Base-by-base conservation (phyloP, 129 eudicot species). In the Flaveria brownii region DNA sequence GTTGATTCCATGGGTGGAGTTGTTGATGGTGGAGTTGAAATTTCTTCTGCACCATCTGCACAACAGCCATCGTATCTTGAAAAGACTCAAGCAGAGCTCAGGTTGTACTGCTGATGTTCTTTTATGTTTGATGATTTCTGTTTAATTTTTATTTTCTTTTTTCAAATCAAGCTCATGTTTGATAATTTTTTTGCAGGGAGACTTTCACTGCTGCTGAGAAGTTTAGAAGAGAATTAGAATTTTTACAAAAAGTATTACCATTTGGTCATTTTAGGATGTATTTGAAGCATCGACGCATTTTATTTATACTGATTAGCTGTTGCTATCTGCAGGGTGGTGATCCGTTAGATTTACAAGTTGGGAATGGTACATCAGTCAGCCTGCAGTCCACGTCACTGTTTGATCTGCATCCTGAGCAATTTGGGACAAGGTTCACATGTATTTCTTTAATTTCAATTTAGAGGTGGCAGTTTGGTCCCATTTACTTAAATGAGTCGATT, bases 1-100 rank as follows among this genome's bases (percentile, higher is more conserved):
- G 84, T 89, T 82, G 96, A 89, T 88, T 91, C 95, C 88, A 95
- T 95, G 99, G 97, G 97, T 81, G 97, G 94, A 84, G 86, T 86
- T 86, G 81, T 83, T 89, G 97, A 91, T 69, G 92, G 91, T 74
- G 97, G 91, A 84, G 92, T 79, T 85, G 90, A 86, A 71, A 36
- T 80, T 85, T 88, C 86, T 77, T 75, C 79, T 42, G 83, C 83
- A 85, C 85, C 93, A 85, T 91, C 97, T 86, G 88, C 89, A 22
- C 86, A 82, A 15, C 82, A 75, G 72, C 74, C 69, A 74, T 88
- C 90, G 33, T 92, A 85, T 68, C 91, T 95, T 74, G 96, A 95
- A 82, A 87, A 85, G 82, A 86, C 87, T 78, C 96, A 88, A 77
- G 95, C 90, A 60, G 92, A 89, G 69, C 89, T 95, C 46, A 89